Base-by-base conservation (phyloP, 495 filamentous ascomycete genomes). In the Lichenothelia convexa region DNA sequence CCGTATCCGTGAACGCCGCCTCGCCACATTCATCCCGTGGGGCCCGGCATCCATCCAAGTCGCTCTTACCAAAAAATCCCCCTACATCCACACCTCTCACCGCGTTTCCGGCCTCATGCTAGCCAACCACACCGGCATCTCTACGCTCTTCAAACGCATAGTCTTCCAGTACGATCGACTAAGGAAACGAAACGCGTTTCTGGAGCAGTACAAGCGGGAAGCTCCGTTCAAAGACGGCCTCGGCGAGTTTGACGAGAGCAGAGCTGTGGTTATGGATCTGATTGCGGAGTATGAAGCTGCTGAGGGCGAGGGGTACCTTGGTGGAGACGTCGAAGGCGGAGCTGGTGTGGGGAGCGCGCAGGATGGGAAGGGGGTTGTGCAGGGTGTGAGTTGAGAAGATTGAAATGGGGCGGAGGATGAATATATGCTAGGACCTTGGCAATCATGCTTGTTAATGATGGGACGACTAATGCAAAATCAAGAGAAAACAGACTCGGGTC, bases 21-120 rank as follows among this genome's bases (percentile, higher is more conserved):
- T 97, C 9, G 91, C 89, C 4, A 91, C 83, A 4, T 97, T 97
- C 52, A 95, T 97, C 44, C 91, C 91, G 12, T 97, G 89, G 89
- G 89, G 89, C n/a, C 89, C 89, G 0, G 89, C 89, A 8, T 87
- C 79, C 51, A 97, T 97, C 44, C 89, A 97, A 57, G 89, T 97
- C 9, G 89, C 89, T 1, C 61, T 95, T 30, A 94, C 89, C 3
- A 93, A 92, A 65, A 85, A 91, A 51, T 91, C 81, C 22, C 91
- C 89, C 3, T 94, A 97, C 55, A 73, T 94, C 34, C 73, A 81
- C 19, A 24, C 43, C 5, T 81, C 82, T 32, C 82, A 93, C 49
- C 80, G 91, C 32, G 89, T 97, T 36, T 92, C 82, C 46, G 89
- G 89, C 20, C 68, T 97, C 37, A 97, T 97, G 89, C 56, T 97